These are phyloP conservation scores for Avicennia marina DNA, from an alignment of 257 asterid genomes.

Conservation along the genomic window DNA sequence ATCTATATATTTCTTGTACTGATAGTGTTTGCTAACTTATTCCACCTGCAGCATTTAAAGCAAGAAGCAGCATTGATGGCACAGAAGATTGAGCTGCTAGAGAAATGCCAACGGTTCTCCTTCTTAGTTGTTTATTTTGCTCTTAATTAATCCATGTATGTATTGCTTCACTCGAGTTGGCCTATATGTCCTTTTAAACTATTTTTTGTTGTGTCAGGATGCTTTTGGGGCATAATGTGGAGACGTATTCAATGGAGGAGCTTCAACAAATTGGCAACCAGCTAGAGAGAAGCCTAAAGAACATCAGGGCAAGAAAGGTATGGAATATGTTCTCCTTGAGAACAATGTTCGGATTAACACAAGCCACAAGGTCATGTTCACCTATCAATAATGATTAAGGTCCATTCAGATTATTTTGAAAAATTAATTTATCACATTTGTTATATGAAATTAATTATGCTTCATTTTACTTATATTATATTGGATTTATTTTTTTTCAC, in stretches of 20 bases:
- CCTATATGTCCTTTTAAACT: no score
- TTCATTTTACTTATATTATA: no score
- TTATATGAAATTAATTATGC: no score
- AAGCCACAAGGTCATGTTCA: no score
- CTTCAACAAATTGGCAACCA: slow-evolving; percentile 53
- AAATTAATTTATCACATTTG: no score
- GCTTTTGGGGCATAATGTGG: slow-evolving; percentile 63
- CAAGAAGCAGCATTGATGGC: slow-evolving; percentile 45
- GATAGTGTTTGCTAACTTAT: no score
- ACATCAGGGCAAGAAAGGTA: slow-evolving; percentile 58
- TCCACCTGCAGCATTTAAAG: slow-evolving; percentile 42
- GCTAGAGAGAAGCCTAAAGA: slow-evolving; percentile 55
- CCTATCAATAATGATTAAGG: no score
- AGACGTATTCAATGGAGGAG: slow-evolving; percentile 45
- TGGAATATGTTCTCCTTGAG: no score
- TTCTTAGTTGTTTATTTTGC: not conserved
- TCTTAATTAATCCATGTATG: not conserved
- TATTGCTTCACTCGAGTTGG: not conserved
- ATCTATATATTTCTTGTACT: no score
- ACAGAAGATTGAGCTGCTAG: slow-evolving; percentile 56
- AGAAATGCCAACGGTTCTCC: slow-evolving; percentile 51
- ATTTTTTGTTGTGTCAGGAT: slow-evolving; percentile 28
- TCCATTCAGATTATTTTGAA: no score
- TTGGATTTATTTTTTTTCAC: no score
- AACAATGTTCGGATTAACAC: no score